Base-by-base conservation (phyloP, 352 stramenopile genomes). In the Pythium pyrilobum region DNA sequence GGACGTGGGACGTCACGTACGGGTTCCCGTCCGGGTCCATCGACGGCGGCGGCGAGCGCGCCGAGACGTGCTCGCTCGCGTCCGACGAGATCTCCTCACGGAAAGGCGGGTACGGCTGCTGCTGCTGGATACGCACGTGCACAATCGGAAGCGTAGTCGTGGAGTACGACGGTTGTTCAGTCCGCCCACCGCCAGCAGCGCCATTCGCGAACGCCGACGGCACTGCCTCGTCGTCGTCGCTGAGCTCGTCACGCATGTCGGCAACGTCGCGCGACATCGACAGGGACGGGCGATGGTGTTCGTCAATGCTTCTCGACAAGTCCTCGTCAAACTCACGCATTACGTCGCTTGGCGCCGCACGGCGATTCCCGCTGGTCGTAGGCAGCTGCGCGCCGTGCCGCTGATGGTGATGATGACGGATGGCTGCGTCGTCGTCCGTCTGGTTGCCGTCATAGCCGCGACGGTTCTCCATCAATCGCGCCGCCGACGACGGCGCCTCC, bases 1-100 rank as follows among this genome's bases (percentile, higher is more conserved):
- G 43, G 34, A 28, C n/a, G 11, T 43, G 33, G 9, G 48, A 28
- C 15, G 20, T n/a, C 11, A 34, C 40, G n/a, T 55, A 62, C 45
- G 44, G 32, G 18, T 52, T 39, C 5, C 32, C 42, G 29, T 52
- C 29, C 16, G 27, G 11, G 20, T 62, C 54, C 18, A 48, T 25
- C 6, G 53, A 43, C 3, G 50, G 28, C 36, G 40, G 28, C 3
- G 50, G 40, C 31, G 40, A 42, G 18, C 28, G n/a, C 8, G 27
- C 39, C 5, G 49, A 13, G 27, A 24, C 20, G 18, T 59, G 34
- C 13, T 58, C 42, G 20, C 37, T 41, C 27, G 28, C n/a, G 43
- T 50, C 20, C 11, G 60, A 64, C 29, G 64, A 69, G 41, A 69
- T 66, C 37, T 69, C 60, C 44, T 72, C 64, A 13, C 54, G 58